Conservation (phyloP, 192 early-diverging fungal species). For the Umbelopsis sp. region DNA sequence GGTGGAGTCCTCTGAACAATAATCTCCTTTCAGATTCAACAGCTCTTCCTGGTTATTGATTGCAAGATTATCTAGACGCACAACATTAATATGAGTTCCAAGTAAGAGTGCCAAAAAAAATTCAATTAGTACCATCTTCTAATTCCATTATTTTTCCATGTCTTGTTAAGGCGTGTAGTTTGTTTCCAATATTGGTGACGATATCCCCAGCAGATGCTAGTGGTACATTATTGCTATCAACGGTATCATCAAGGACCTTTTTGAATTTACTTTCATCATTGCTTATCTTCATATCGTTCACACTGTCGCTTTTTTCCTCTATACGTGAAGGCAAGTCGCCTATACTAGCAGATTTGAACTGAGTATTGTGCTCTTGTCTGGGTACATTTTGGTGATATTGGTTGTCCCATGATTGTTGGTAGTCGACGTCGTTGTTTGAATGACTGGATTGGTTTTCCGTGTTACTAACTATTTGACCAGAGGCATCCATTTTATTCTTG, state of each 20-base stretch:
- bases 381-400: background rate
- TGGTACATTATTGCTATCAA: background rate
- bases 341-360: background rate
- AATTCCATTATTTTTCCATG: background rate
- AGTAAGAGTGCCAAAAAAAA: background rate
- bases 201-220: background rate
- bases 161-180: background rate
- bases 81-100: too few species aligned
- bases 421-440: background rate
- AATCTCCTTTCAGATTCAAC: background rate
- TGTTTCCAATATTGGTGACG: background rate
- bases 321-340: too few species aligned
- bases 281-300: background rate
- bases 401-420: too few species aligned
- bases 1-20: background rate
- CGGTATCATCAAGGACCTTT: background rate
- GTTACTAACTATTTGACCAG: background rate
- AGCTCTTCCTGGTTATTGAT: background rate
- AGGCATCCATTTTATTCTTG: background rate
- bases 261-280: background rate
- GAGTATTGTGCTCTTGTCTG: background rate
- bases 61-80: background rate
- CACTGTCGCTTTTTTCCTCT: too few species aligned
- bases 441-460: background rate
- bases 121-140: background rate